Base-by-base conservation (phyloP, 495 filamentous ascomycete genomes). In the Neurospora sp. region DNA sequence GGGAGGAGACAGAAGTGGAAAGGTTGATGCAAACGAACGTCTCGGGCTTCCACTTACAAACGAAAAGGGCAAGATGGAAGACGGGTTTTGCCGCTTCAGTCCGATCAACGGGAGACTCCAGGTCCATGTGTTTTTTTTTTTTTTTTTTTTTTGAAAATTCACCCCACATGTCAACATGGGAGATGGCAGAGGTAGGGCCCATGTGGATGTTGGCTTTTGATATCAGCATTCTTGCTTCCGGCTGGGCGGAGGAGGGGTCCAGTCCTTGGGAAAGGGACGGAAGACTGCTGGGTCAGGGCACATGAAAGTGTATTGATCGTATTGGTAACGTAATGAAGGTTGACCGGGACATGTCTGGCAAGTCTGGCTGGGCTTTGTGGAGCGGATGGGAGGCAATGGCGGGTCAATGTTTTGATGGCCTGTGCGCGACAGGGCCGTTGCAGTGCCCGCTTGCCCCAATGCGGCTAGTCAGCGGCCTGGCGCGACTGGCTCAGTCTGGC, bases 401-500 rank as follows among this genome's bases (percentile, higher is more conserved):
- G 44, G 70, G 31, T 31, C 44, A 59, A 69, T 71, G 70, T 78
- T 73, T 73, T 73, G 59, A 53, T 76, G 74, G 77, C 48, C 72
- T 76, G 77, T 79, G 77, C 77, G 68, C 27, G 31, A 69, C 38
- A 76, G 71, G 73, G 73, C 69, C 37, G 59, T n/a, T 41, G 35
- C 68, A 65, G 53, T 40, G 39, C 53, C 35, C 59, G 70, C 74
- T 72, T 75, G 70, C 69, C 72, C 69, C 65, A 71, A 72, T 48
- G 46, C 76, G 76, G 77, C 72, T 77, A 79, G 77, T 79, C 74
- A 78, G 72, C 76, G 76, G 73, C 69, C 71, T 76, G 77, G 77
- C 77, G 77, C 77, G 77, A 77, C 71, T 44, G 46, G 71, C 69
- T 59, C 71, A 68, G 69, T 41, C 41, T 39, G 38, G 69, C 39